A percentile compares a stretch with the other conserved stretches of the same genome.
phyloP scores from a whole-genome alignment of 2,329 filamentous ascomycete species.

The Onygena corvina region DNA sequence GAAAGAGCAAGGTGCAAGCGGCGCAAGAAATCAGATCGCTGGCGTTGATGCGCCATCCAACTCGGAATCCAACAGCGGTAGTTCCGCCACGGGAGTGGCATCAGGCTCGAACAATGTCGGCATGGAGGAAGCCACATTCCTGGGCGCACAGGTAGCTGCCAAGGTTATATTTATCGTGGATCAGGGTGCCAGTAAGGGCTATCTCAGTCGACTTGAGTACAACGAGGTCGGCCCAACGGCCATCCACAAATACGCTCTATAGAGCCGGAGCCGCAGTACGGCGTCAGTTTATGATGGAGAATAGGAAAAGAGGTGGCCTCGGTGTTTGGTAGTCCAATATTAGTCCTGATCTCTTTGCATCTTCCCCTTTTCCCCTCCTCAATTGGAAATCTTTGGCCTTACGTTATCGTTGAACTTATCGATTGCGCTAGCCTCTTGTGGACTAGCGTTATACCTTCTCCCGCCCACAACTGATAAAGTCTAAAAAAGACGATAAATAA shows the following conservation, averaged over 20 bases:
- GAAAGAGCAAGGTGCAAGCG: slow-evolving; percentile 52
- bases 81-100: slow-evolving; percentile 33
- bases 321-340: not conserved
- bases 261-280: slow-evolving; percentile 13
- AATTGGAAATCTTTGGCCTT: not conserved
- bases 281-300: not conserved
- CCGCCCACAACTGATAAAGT: slow-evolving; percentile 10
- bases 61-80: slow-evolving; percentile 14
- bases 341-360: not conserved
- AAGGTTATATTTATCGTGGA: slow-evolving; percentile 61
- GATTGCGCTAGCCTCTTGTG: not conserved
- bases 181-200: slow-evolving; percentile 54
- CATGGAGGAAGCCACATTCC: slow-evolving; percentile 70
- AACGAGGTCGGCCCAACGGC: slow-evolving; percentile 54
- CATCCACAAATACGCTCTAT: slow-evolving; percentile 46
- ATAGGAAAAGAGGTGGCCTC: too few species aligned
- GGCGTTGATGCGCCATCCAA: not conserved
- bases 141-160: slow-evolving; percentile 77
- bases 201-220: slow-evolving; percentile 56
- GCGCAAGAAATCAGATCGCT: slow-evolving; percentile 12
- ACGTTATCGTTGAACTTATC: not conserved
- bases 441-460: slow-evolving; percentile 5
- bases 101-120: slow-evolving; percentile 33
- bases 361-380: not conserved
- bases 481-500: not conserved